Base-by-base conservation (phyloP, 768 basidiomycete species). In the Leccinum incarnatum region DNA sequence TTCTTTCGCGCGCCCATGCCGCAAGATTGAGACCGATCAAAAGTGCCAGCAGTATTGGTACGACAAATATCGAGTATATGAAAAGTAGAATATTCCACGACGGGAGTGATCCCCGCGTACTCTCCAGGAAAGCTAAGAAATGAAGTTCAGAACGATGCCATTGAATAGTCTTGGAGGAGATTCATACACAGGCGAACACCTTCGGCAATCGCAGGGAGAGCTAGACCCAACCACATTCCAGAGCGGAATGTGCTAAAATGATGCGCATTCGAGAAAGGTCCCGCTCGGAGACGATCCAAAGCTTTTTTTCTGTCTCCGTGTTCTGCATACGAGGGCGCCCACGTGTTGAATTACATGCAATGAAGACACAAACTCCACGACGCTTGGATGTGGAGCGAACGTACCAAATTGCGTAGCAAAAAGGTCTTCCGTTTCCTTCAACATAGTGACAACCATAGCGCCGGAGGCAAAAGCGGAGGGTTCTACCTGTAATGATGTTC, bases 291-390 rank as follows among this genome's bases (percentile, higher is more conserved):
- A 36, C 85, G 81, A 11, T 77, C 78, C 47, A 85, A 73, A 0
- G 95, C 94, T 59, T 80, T 83, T 74, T 95, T 97, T 67, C 80
- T 79, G 72, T 96, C 85, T 5, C 94, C 95, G 23, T 77, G 74
- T 67, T 82, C 82, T 81, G 59, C 15, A 54, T 23, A 54, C 14
- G 2, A 29, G 15, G 27, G 27, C 14, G 23, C 6, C 23, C 48
- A n/a, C 12, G 19, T 42, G 29, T 23, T 65, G 30, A 56, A 34
- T 30, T 17, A 42, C 2, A 6, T 42, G 49, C 2, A 17, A 30
- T 21, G 4, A 7, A 36, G 36, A 17, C 27, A 23, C 11, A 21
- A 49, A 49, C 5, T 15, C 14, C 8, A 37, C 40, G 30, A 53
- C 25, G 10, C 9, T 47, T 10, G 1, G 6, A 10, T 8, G 5